Evolutionary conservation across 192 early-diverging fungal species (phyloP), one percentile per base, ranked within the genome.

Genomic region (Radiomyces spectabilis): DNA sequence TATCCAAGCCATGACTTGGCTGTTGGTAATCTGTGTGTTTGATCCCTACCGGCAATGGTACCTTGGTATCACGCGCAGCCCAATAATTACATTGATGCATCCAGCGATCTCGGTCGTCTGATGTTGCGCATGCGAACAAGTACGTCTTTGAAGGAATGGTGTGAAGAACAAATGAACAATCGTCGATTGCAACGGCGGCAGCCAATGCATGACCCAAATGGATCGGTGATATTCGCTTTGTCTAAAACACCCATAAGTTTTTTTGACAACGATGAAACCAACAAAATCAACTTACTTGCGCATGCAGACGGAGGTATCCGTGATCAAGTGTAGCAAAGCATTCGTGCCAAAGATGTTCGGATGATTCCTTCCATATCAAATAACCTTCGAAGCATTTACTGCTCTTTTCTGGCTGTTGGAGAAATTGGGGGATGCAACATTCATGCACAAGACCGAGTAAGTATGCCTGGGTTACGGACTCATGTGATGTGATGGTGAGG

Each of bases 51-150:
- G n/a, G n/a, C n/a, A n/a, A 15, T 48, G 46, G 10, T 9, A 48
- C 46, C 15, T 52, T 52, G 33, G 34, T 52, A 39, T 52, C 51
- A 21, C 16, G 19, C 15, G 51, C 51, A 16, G 51, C 51, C 51
- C 51, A 52, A 34, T 38, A 38, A 37, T 57, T 48, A 38, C 45
- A 48, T 13, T 45, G 19, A 19, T 26, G 13, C 5, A 52, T 26
- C 51, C 51, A 52, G 13, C 35, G 5, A 34, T 38, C 16, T 13
- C 33, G 35, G 38, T 57, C 45, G 40, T 24, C 21, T 48, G 47
- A 43, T 31, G 55, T 49, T 2, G 45, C 55, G 21, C 55, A 48
- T 40, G 47, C 55, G 29, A 57, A 57, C 9, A 48, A 27, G 29
- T 48, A 57, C 3, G 45, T 48, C 24, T 13, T 39, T 21, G 25